Conservation (phyloP, 306 rosid genomes). For the Castanospermum australe region DNA sequence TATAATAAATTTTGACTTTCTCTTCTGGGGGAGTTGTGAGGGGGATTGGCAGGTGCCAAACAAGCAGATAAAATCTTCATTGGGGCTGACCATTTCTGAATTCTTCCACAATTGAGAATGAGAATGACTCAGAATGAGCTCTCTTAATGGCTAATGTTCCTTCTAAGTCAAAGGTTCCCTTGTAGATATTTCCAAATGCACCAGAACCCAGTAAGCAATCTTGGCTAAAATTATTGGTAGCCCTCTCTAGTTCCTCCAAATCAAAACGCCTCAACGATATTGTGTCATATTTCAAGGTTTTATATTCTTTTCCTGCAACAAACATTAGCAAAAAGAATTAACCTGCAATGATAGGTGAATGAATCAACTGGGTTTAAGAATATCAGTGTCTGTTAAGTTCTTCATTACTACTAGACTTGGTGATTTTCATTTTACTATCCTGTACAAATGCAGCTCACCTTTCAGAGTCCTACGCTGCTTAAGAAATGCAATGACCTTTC, state of each 20-base stretch:
- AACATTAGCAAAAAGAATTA: neutral
- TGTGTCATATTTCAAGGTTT: constrained; percentile 39
- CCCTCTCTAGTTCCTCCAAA: constrained; percentile 61
- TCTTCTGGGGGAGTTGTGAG: neutral
- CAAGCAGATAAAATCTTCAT: neutral
- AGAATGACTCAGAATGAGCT: constrained; percentile 57
- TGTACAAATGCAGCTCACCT: constrained; percentile 40
- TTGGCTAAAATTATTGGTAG: constrained; percentile 63
- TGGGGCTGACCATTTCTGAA: constrained; percentile 64
- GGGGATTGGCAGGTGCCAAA: neutral
- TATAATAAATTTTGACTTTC: neutral
- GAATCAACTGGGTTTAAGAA: neutral
- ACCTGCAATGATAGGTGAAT: neutral
- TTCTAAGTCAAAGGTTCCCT: constrained; percentile 53
- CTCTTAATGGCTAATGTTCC: constrained; percentile 76
- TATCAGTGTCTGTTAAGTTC: neutral
- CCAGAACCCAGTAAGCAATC: constrained; percentile 78
- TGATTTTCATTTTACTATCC: neutral
- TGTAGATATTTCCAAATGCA: constrained; percentile 72
- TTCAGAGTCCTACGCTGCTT: constrained; percentile 21
- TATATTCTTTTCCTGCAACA: constrained; percentile 17
- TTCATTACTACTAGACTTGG: neutral
- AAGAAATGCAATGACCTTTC: constrained; percentile 39
- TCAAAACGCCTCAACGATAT: constrained; percentile 51
- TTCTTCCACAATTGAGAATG: constrained; percentile 52